phyloP scores from a whole-genome alignment of 2,329 filamentous ascomycete genomes.

The Monosporascus sp. region DNA sequence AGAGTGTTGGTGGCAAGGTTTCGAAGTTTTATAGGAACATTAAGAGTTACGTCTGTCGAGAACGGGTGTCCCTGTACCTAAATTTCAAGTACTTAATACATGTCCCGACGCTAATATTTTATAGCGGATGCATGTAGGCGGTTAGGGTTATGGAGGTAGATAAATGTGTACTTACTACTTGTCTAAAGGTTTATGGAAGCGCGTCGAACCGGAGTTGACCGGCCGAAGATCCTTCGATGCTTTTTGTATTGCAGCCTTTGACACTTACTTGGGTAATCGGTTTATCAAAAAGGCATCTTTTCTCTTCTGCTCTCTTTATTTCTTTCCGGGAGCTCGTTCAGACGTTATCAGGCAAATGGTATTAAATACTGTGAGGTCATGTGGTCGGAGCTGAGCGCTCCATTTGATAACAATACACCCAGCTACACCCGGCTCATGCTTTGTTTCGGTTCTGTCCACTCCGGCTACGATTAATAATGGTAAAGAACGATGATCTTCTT shows the following conservation, averaged over 20 bases:
- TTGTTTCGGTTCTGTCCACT: background rate
- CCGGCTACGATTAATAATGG: background rate
- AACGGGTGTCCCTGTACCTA: too few relatives aligned
- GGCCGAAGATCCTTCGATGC: slow-evolving; percentile 3
- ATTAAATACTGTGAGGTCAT: background rate
- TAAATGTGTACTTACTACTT: too few relatives aligned
- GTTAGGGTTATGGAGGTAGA: too few relatives aligned
- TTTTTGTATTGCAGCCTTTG: too few relatives aligned
- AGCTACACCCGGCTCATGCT: background rate
- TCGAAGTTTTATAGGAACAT: too few relatives aligned
- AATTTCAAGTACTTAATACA: too few relatives aligned
- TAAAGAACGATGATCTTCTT: too few relatives aligned
- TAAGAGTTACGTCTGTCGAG: too few relatives aligned
- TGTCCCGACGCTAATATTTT: too few relatives aligned
- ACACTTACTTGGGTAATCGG: too few relatives aligned
- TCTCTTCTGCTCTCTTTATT: background rate
- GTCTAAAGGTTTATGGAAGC: background rate
- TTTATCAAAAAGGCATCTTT: background rate
- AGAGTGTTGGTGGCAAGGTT: too few relatives aligned
- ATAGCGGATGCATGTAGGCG: too few relatives aligned
- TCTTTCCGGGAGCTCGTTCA: background rate
- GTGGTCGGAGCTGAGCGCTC: background rate
- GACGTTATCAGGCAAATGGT: background rate
- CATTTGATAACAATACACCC: background rate
- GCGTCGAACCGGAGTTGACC: slow-evolving; percentile 13